A percentile compares a stretch with the other conserved stretches of the same genome.
These are phyloP conservation scores for Acanthamoeba lugdunensis DNA, from an alignment of 208 protist genomes.

Conservation along the genomic window DNA sequence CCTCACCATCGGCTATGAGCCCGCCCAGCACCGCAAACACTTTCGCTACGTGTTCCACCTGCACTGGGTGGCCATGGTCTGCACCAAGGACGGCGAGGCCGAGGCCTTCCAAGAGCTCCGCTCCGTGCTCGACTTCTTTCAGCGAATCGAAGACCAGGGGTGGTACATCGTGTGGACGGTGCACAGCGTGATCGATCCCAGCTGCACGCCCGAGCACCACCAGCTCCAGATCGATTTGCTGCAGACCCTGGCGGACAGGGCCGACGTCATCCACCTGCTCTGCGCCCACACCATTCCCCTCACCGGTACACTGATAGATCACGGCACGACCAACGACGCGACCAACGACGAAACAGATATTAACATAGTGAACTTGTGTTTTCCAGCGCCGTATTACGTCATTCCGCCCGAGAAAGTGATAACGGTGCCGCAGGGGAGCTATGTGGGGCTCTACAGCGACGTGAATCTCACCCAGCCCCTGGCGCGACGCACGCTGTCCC, in stretches of 20 bases:
- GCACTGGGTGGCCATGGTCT: slow-evolving; percentile 26
- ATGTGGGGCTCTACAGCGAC: neutral
- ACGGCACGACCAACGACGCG: too few relatives aligned
- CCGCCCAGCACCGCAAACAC: neutral
- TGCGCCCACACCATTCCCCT: neutral
- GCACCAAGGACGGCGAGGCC: slow-evolving; percentile 10
- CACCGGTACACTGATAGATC: neutral
- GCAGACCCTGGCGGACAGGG: neutral
- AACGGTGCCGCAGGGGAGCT: slow-evolving; percentile 30
- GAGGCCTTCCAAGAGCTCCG: neutral
- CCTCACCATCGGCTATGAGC: slow-evolving; percentile 38
- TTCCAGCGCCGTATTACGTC: neutral
- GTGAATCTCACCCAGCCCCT: neutral
- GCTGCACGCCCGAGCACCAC: neutral
- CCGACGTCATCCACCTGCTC: slow-evolving; percentile 37
- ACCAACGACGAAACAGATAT: neutral
- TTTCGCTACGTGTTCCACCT: slow-evolving; percentile 28
- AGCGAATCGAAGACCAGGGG: neutral
- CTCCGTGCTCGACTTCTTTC: slow-evolving; percentile 9
- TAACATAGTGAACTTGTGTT: neutral
- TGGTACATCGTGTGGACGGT: slow-evolving; percentile 41
- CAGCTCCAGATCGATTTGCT: neutral
- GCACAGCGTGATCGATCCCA: neutral
- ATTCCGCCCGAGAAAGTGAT: slow-evolving; percentile 18
- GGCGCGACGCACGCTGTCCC: neutral